Base-by-base conservation (phyloP, 169 alveolate species). In the Eimeria sp. region DNA sequence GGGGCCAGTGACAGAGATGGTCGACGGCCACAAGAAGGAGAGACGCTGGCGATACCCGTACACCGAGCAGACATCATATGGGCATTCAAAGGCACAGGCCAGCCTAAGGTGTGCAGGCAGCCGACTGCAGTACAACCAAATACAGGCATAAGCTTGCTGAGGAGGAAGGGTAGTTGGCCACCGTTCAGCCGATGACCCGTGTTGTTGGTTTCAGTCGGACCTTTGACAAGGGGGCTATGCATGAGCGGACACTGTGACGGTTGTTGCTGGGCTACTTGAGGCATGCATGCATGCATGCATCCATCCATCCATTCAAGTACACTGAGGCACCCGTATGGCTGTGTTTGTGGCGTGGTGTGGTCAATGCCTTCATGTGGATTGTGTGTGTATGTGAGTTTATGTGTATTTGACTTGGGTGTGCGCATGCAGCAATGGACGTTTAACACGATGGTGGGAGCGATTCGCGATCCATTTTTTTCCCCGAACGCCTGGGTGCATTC, bases 61-160 rank as follows among this genome's bases (percentile, higher is more conserved):
- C 96, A 92, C 73, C 47, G 90, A 14, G 92, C 87, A 2, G 89
- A 92, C 10, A 63, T 78, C 4, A 67, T 92, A 25, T 92, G 96
- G 96, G 76, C 78, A 30, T 80, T 92, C 93, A 80, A 70, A 49
- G 96, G 96, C 57, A 92, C 96, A 22, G 92, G 47, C 65, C 63
- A 49, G 5, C 78, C 90, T 54, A 92, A 92, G 93, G 96, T 92
- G 13, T 34, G 95, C 30, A 78, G 13, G 22, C 34, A 47, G 13
- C 27, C 0, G 34, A 27, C 63, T 18, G 20, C 45, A 30, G 20
- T 11, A 30, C 49, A 30, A 30, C 13, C 27, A 61, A 61, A 70
- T 22, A 70, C 49, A 70, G 4, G 20, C n/a, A 0, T 61, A 61
- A 0, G 70, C 27, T 61, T 61, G n/a, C 70, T 10, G n/a, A 61